Evolutionary conservation across 2,329 filamentous ascomycete genomes (phyloP), one percentile per base, ranked within the genome.

Genomic region (Curvularia hawaiiensis): DNA sequence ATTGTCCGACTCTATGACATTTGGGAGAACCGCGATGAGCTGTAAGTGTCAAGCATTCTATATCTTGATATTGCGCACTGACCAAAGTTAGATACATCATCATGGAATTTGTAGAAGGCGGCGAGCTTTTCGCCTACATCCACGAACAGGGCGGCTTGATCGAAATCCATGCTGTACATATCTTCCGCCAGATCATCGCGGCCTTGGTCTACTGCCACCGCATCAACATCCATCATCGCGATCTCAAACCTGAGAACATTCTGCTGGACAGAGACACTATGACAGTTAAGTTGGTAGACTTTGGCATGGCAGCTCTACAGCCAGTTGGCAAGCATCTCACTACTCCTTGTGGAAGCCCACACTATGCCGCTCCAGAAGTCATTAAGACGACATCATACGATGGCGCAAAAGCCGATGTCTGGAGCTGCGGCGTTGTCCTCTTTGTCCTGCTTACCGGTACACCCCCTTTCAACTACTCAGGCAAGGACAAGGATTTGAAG

Each of bases 241-340:
- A 99, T 68, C 82, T 99, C 52, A 99, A 99, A 77, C 95, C 93
- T 0, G 95, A 99, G 78, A 99, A 99, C 69, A 97, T 99, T 45
- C 82, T 99, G 18, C 83, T 99, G 50, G 92, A 92, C 56, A 81
- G 82, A 3, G 81, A 88, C 6, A 78, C 74, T 46, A 84, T 89
- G 52, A 87, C 90, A 56, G 88, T 98, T 75, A 99, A 98, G 78
- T 88, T 99, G 67, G 94, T 94, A 50, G 95, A 99, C 75, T 99
- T 99, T 75, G 94, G 95, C 41, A 97, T 99, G 93, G 95, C 95
- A 44, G 94, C 94, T 3, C 82, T 98, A 41, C 94, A 98, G 74
- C 90, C 90, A 3, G 84, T 86, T 24, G 89, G 87, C 9, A 88
- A 92, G 64, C 88, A 88, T 71, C 84, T 99, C 28, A 90, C 86